phyloP scores from a whole-genome alignment of 306 rosid species.

The Urtica urens region DNA sequence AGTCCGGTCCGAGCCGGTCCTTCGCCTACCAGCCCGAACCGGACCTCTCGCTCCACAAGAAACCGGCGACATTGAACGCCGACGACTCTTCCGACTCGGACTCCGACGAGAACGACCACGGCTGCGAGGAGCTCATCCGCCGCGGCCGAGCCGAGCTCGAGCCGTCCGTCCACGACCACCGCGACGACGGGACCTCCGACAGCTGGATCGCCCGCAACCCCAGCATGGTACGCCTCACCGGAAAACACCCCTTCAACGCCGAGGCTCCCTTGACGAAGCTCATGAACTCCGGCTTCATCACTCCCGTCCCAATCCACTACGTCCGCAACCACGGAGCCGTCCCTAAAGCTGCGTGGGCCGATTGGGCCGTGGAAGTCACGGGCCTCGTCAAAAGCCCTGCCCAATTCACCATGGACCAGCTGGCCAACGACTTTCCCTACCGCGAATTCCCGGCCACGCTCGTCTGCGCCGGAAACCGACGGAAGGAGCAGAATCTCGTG shows the following conservation, averaged over 20 bases:
- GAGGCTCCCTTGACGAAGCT: conserved; percentile 56
- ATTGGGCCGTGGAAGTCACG: conserved; percentile 53
- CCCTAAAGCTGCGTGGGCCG: conserved; percentile 42
- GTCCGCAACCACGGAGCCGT: conserved; percentile 75
- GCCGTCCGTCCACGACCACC: conserved; percentile 38
- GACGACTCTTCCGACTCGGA: conserved; percentile 26
- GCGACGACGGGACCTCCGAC: conserved; percentile 64
- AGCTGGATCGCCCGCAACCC: conserved; percentile 58
- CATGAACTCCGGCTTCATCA: conserved; percentile 75
- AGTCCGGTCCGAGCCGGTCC: conserved; percentile 13
- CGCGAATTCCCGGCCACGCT: conserved; percentile 51
- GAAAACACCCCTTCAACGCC: conserved; percentile 71
- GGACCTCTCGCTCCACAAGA: conserved; percentile 3
- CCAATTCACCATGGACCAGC: conserved; percentile 52
- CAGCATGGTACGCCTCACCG: conserved; percentile 56
- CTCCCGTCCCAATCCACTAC: conserved; percentile 71
- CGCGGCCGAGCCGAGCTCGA: conserved; percentile 36
- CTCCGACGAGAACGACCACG: background rate
- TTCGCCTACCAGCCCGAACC: background rate
- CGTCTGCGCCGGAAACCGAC: conserved; percentile 62
- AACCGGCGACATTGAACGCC: background rate
- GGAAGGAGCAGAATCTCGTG: conserved; percentile 80
- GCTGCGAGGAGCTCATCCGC: conserved; percentile 14
- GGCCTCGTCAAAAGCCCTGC: conserved; percentile 52
- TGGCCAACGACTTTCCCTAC: conserved; percentile 30